Evolutionary conservation across 1,284 basidiomycete species (phyloP).

Genomic region (Xanthoconium separans): DNA sequence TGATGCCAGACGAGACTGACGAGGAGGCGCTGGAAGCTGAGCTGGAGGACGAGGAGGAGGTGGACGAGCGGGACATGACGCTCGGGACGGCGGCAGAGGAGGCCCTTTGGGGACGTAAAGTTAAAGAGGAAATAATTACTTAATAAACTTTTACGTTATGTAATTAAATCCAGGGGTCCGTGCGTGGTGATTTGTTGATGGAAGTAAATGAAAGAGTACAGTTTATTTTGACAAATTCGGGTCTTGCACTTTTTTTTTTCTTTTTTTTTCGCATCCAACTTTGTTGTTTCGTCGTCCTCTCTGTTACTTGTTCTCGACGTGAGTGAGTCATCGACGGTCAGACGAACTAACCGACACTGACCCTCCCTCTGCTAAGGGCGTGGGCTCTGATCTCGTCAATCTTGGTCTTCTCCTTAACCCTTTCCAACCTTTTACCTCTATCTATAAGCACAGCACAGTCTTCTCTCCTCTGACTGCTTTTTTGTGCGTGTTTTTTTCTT

Average conservation of each 20-base stretch:
- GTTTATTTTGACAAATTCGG: slow-evolving; percentile 15
- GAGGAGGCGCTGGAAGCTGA: slow-evolving; percentile 43
- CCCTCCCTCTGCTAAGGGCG: slow-evolving; percentile 21
- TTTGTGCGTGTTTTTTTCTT: slow-evolving; percentile 54
- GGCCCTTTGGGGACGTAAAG: slow-evolving; percentile 28
- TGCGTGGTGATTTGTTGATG: slow-evolving; percentile 29
- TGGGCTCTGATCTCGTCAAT: slow-evolving; percentile 39
- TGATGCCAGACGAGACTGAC: slow-evolving; percentile 43
- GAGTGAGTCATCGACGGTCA: slow-evolving; percentile 4
- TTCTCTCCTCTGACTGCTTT: slow-evolving; percentile 37
- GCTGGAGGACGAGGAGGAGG: slow-evolving; percentile 45
- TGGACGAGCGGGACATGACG: slow-evolving; percentile 43
- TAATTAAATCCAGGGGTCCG: slow-evolving; percentile 23
- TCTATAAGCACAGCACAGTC: slow-evolving; percentile 44
- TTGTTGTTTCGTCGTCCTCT: slow-evolving; percentile 22
- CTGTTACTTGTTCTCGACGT: slow-evolving; percentile 28
- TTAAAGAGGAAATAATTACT: background rate
- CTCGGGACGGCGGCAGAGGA: slow-evolving; percentile 26
- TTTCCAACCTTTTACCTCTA: slow-evolving; percentile 40
- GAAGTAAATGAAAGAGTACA: slow-evolving; percentile 11
- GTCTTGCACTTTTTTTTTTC: slow-evolving; percentile 5
- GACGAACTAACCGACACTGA: background rate
- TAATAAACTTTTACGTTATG: slow-evolving; percentile 15
- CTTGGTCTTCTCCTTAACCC: slow-evolving; percentile 37
- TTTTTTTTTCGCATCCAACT: slow-evolving; percentile 23